Conservation (phyloP, 306 rosid genomes). For the Echinosophora koreensis region DNA sequence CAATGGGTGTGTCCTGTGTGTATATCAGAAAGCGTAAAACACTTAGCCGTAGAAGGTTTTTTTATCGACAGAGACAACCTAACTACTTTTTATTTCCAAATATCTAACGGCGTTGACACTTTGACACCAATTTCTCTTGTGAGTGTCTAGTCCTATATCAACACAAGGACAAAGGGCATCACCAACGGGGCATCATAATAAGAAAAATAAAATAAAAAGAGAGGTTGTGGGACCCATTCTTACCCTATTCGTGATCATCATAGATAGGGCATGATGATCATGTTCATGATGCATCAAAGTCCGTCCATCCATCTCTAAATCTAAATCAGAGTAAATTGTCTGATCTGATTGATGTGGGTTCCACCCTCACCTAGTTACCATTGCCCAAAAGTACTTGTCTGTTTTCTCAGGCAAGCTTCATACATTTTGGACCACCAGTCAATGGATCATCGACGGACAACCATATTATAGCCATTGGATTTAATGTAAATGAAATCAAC, state of each 20-base stretch:
- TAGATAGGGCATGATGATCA: constrained; percentile 56
- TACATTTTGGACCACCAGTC: no score
- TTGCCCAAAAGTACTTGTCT: constrained; percentile 37
- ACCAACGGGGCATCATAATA: not conserved
- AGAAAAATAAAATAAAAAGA: no score
- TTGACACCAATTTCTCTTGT: constrained; percentile 47
- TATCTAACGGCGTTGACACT: constrained; percentile 77
- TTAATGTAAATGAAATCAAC: no score
- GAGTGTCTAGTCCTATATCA: constrained; percentile 36
- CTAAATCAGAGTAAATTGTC: constrained; percentile 47
- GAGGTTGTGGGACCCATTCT: not conserved
- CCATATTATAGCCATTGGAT: no score
- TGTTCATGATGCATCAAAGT: constrained; percentile 44
- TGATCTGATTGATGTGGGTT: constrained; percentile 47
- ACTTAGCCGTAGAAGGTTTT: constrained; percentile 27
- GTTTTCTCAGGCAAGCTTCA: not conserved
- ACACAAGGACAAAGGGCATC: constrained; percentile 38
- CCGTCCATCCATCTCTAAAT: constrained; percentile 43
- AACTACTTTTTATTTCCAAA: constrained; percentile 52
- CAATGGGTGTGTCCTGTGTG: constrained; percentile 33
- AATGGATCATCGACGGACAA: no score
- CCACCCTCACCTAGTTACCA: not conserved
- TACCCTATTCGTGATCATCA: constrained; percentile 29
- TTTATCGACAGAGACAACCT: constrained; percentile 59
- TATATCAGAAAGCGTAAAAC: not conserved